phyloP scores from a whole-genome alignment of 2,329 filamentous ascomycete genomes.

The Sporothrix globosa region DNA sequence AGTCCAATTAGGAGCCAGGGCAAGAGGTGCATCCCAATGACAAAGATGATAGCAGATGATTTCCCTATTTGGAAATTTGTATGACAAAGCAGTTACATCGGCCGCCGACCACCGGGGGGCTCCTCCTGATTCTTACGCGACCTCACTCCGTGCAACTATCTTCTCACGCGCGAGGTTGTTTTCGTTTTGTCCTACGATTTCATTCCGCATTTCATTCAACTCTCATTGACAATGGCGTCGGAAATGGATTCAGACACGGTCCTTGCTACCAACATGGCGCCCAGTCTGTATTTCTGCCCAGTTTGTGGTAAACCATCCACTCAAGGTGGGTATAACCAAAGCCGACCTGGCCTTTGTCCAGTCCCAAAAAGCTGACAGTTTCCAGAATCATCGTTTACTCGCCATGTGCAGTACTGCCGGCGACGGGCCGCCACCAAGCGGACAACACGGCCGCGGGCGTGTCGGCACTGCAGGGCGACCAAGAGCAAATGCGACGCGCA shows the following conservation, averaged over 20 bases:
- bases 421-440: constrained; percentile 26
- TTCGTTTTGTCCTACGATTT: neutral
- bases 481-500: constrained; percentile 35
- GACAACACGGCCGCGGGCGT: constrained; percentile 29
- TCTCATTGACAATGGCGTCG: neutral
- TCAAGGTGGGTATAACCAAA: neutral
- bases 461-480: constrained; percentile 30
- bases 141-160: neutral
- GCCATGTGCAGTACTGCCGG: constrained; percentile 34
- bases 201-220: neutral
- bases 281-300: constrained; percentile 15
- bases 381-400: constrained; percentile 31
- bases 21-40: neutral
- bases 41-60: neutral
- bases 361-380: neutral
- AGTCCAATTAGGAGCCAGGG: neutral
- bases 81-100: constrained; percentile 9
- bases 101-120: neutral
- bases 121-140: neutral
- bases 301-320: constrained; percentile 26
- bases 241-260: neutral
- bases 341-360: neutral
- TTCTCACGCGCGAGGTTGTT: neutral
- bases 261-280: neutral
- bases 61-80: neutral